Evolutionary conservation across 169 alveolate genomes (phyloP).

Genomic region (Plasmodium gaboni): DNA sequence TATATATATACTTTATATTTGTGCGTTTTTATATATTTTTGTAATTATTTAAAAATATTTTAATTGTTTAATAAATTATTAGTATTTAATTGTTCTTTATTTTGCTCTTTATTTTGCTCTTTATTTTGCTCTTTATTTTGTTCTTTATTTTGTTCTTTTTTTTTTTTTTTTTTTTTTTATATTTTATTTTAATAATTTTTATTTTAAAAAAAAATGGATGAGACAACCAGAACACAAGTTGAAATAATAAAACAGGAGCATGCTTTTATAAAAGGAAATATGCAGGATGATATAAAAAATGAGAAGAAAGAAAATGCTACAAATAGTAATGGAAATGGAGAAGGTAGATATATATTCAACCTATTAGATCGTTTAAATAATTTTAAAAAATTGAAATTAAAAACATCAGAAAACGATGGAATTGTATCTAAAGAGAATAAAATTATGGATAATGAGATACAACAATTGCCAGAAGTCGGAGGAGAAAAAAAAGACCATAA

Average conservation of each 20-base stretch:
- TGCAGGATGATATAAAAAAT: not conserved
- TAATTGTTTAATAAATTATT: too few species aligned
- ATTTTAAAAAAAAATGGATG: constrained; percentile 19
- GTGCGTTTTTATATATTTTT: too few species aligned
- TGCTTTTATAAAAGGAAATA: constrained; percentile 11
- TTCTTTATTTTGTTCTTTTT: not conserved
- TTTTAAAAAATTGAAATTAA: constrained; percentile 20
- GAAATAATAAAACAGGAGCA: constrained; percentile 13
- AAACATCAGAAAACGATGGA: not conserved
- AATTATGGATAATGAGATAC: too few species aligned
- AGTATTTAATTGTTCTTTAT: not conserved
- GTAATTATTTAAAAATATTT: too few species aligned
- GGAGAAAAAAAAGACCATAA: not conserved
- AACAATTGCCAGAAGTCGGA: not conserved
- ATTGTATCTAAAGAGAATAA: not conserved
- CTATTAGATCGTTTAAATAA: constrained; percentile 53
- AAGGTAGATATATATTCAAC: constrained; percentile 37
- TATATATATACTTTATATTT: too few species aligned
- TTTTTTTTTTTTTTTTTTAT: not conserved
- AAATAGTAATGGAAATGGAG: not conserved
- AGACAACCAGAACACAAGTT: not conserved
- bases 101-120: not conserved
- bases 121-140: not conserved
- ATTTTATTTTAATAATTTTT: not conserved
- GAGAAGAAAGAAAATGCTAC: constrained; percentile 13